phyloP scores from a whole-genome alignment of 2,329 filamentous ascomycete genomes.

The Thelonectria discophora region DNA sequence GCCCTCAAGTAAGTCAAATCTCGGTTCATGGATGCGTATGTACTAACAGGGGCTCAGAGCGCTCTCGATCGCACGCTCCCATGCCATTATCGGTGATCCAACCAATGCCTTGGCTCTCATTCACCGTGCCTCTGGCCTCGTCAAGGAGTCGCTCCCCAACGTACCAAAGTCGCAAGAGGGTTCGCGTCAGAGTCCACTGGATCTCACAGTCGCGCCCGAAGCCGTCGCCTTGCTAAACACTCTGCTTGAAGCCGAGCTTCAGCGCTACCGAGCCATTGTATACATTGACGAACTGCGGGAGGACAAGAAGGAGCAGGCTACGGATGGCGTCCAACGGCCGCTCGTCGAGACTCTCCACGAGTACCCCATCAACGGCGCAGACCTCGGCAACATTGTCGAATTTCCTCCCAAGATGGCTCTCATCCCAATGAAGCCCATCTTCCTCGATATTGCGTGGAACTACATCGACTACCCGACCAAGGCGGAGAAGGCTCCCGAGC shows the following conservation, averaged over 20 bases:
- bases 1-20: slow-evolving; percentile 75
- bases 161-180: slow-evolving; percentile 49
- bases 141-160: slow-evolving; percentile 60
- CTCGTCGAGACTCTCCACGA: slow-evolving; percentile 79
- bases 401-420: slow-evolving; percentile 86
- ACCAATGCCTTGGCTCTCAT: slow-evolving; percentile 88
- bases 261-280: slow-evolving; percentile 85
- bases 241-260: slow-evolving; percentile 75
- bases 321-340: slow-evolving; percentile 52
- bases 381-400: slow-evolving; percentile 82
- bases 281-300: slow-evolving; percentile 76
- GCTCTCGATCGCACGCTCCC: slow-evolving; percentile 85
- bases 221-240: slow-evolving; percentile 67
- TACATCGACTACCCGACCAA: slow-evolving; percentile 91
- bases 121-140: slow-evolving; percentile 73
- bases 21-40: neutral
- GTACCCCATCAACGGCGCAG: slow-evolving; percentile 75
- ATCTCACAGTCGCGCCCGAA: slow-evolving; percentile 70
- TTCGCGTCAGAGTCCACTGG: slow-evolving; percentile 60
- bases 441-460: slow-evolving; percentile 97
- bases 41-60: slow-evolving; percentile 61
- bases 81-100: slow-evolving; percentile 75
- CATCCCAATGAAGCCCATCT: slow-evolving; percentile 92
- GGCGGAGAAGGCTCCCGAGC: slow-evolving; percentile 41
- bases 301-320: slow-evolving; percentile 54